Conservation (phyloP, 208 protist species). For the Porcisia deanei region DNA sequence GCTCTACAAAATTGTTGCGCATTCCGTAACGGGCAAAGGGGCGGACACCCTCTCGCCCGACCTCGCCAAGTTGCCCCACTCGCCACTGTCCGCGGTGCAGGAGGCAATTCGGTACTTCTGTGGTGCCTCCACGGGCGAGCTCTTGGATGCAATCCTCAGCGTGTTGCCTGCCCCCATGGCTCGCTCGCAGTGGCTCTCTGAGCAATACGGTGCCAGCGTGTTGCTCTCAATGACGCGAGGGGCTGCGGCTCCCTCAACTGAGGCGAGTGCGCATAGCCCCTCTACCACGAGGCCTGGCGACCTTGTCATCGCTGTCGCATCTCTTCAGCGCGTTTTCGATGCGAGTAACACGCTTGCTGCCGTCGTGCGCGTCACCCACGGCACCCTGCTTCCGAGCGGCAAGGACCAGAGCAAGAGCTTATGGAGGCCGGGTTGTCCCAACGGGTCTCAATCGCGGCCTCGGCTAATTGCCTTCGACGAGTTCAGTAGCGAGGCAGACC, state of each 20-base stretch:
- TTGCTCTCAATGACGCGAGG: constrained; percentile 1
- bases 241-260: background rate
- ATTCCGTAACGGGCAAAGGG: constrained; percentile 68
- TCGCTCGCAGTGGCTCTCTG: constrained; percentile 44
- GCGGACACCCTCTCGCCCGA: constrained; percentile 41
- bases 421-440: background rate
- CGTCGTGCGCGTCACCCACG: constrained; percentile 64
- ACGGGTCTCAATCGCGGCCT: background rate
- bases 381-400: constrained; percentile 37
- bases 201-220: constrained; percentile 40
- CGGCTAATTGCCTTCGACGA: constrained; percentile 68
- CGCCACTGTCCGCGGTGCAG: constrained; percentile 56
- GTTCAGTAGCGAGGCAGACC: constrained; percentile 66
- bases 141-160: constrained; percentile 63
- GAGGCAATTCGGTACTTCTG: constrained; percentile 77
- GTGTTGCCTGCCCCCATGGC: constrained; percentile 45
- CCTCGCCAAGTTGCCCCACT: constrained; percentile 57
- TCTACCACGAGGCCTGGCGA: background rate
- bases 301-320: constrained; percentile 50
- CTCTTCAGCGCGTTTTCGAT: constrained; percentile 57
- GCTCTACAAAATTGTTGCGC: constrained; percentile 97
- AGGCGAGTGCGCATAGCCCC: background rate
- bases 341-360: constrained; percentile 42
- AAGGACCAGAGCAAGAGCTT: background rate
- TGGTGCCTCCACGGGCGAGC: constrained; percentile 51